Evolutionary conservation across 768 basidiomycete species (phyloP), one percentile per base, ranked within the genome.

Genomic region (Tylopilus sp.): DNA sequence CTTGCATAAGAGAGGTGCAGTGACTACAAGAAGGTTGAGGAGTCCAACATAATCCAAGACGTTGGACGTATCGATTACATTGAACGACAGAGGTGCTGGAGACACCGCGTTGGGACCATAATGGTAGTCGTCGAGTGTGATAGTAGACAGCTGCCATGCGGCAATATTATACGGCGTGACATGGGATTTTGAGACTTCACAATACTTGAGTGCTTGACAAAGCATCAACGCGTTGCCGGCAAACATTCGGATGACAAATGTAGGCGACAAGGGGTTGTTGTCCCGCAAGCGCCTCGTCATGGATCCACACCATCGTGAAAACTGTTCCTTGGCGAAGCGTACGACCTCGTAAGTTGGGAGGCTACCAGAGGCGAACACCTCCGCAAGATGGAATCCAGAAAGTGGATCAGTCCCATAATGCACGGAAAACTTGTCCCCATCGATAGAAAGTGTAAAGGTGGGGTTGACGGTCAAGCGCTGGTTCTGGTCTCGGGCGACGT

Each of bases 21-120:
- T 55, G 9, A 54, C 64, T 13, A 58, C 54, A 17, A 70, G 40
- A 21, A 70, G 3, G 21, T 70, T 70, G n/a, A 71, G 12, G 2
- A 70, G 48, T 1, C 68, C 70, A 1, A 52, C 29, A 6, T 64
- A 53, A 22, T 70, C 68, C 24, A 57, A 14, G 16, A 71, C 22
- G 11, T 70, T 70, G 0, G 70, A 70, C 6, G 68, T 68, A 9
- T 70, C 68, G 19, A 70, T 70, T 16, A 68, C 62, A 21, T 70
- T 58, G 52, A 72, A 70, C 11, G 54, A 59, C n/a, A 58, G 24
- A 4, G 68, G 68, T 1, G 68, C 68, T 0, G 45, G 49, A 6
- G 47, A 57, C 1, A 11, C 17, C 1, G 57, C 52, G 19, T 29
- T 21, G 11, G 13, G 31, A 1, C 63, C 58, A 37, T 70, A 72